phyloP scores from a whole-genome alignment of 257 asterid genomes.

The Anisodus acutangulus region DNA sequence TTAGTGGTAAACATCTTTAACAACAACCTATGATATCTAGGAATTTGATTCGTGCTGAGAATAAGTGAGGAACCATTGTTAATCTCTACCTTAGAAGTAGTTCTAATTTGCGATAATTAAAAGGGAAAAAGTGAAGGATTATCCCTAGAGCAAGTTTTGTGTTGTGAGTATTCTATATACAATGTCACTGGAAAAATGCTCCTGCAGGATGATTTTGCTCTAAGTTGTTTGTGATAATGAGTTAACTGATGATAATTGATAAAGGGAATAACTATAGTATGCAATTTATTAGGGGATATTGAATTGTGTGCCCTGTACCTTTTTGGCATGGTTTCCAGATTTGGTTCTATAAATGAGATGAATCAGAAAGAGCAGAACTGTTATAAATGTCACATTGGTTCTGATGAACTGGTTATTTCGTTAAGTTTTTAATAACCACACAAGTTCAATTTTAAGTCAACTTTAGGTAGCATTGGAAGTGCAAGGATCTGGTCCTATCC shows the following conservation, averaged over 20 bases:
- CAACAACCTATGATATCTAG: no score
- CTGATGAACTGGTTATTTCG: neutral
- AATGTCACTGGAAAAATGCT: neutral
- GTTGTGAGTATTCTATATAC: neutral
- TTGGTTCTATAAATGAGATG: neutral
- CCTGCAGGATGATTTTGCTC: slow-evolving; percentile 19
- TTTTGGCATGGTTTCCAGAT: neutral
- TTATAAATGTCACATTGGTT: neutral
- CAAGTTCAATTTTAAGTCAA: neutral
- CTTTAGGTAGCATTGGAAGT: neutral
- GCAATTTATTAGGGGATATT: neutral
- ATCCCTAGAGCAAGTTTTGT: neutral
- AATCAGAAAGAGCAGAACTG: neutral
- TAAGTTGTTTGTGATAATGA: neutral
- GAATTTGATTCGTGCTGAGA: neutral
- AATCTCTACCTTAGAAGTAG: neutral
- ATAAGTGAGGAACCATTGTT: neutral
- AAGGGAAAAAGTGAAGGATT: neutral
- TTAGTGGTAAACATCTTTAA: no score
- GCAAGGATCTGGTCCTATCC: neutral
- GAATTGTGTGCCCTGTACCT: neutral
- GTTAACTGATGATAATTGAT: neutral
- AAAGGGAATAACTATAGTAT: neutral
- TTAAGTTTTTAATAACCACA: neutral
- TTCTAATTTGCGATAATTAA: neutral